Evolutionary conservation across 2,329 filamentous ascomycete genomes (phyloP).

Genomic region (Penicillium sp.): DNA sequence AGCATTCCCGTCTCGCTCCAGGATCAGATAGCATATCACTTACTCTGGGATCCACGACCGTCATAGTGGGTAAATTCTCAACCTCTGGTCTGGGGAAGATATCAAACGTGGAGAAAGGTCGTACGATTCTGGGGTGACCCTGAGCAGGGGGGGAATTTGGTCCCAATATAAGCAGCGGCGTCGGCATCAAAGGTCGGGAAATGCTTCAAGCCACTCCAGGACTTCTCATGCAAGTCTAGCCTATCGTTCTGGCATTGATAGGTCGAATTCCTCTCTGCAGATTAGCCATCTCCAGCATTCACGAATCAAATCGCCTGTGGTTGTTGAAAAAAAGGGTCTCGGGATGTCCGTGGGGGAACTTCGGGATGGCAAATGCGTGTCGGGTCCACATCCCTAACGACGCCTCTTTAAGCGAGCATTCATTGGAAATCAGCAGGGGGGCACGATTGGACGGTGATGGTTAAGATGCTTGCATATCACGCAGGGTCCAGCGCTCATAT

Average conservation of each 20-base stretch:
- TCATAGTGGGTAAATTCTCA: constrained; percentile 9
- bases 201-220: constrained; percentile 3
- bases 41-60: constrained; percentile 25
- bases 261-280: constrained; percentile 6
- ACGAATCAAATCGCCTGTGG: constrained; percentile 2
- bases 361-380: constrained; percentile 15
- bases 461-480: background rate
- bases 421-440: too few species aligned
- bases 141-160: background rate
- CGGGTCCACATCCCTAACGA: constrained; percentile 18
- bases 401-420: background rate
- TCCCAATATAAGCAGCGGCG: constrained; percentile 16
- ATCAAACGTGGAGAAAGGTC: constrained; percentile 5
- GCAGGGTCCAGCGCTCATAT: background rate
- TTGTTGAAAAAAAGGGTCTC: background rate
- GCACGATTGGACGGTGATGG: background rate
- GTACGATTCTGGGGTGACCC: constrained; percentile 10
- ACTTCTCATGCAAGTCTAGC: background rate
- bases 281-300: background rate
- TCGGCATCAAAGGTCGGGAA: constrained; percentile 5
- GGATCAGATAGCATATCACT: background rate
- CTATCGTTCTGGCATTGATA: background rate
- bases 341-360: constrained; percentile 13
- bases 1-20: background rate
- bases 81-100: background rate